A percentile compares a stretch with the other conserved stretches of the same genome.
Conservation (phyloP, 2,329 filamentous ascomycete species). For the Fusarium mexicanum region DNA sequence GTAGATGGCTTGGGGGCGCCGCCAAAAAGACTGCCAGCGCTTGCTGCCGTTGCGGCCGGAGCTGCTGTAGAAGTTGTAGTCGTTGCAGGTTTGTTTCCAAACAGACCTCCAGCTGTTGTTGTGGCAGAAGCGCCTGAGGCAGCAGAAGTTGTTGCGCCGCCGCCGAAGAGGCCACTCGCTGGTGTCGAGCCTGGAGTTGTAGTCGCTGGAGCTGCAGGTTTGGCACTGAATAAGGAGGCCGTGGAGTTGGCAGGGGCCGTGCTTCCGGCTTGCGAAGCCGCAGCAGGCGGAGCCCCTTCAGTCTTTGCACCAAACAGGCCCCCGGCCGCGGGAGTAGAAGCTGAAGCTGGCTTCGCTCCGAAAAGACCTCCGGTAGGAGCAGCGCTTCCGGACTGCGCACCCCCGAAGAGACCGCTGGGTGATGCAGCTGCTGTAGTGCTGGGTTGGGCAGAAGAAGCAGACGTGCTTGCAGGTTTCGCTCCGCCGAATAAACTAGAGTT, state of each 20-base stretch:
- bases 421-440: constrained; percentile 29
- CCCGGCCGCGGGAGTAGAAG: constrained; percentile 39
- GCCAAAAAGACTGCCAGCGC: constrained; percentile 40
- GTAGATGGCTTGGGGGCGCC: constrained; percentile 35
- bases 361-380: constrained; percentile 48
- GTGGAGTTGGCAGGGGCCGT: constrained; percentile 37
- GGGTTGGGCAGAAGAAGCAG: constrained; percentile 27
- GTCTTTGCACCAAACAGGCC: constrained; percentile 38
- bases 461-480: constrained; percentile 42
- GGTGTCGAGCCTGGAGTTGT: constrained; percentile 47
- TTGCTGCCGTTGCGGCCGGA: constrained; percentile 39
- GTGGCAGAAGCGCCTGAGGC: constrained; percentile 45
- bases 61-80: constrained; percentile 43
- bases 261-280: constrained; percentile 31
- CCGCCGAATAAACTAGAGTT: constrained; percentile 44
- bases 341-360: constrained; percentile 43
- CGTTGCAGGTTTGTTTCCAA: constrained; percentile 46
- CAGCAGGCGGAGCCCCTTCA: constrained; percentile 35
- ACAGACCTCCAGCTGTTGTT: constrained; percentile 45
- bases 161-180: constrained; percentile 50
- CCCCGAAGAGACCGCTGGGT: constrained; percentile 48
- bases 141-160: constrained; percentile 42
- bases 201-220: constrained; percentile 50
- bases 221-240: constrained; percentile 53
- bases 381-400: constrained; percentile 45